Evolutionary conservation across 345 rosid species (phyloP).

Genomic region (Eucalyptus regnans): DNA sequence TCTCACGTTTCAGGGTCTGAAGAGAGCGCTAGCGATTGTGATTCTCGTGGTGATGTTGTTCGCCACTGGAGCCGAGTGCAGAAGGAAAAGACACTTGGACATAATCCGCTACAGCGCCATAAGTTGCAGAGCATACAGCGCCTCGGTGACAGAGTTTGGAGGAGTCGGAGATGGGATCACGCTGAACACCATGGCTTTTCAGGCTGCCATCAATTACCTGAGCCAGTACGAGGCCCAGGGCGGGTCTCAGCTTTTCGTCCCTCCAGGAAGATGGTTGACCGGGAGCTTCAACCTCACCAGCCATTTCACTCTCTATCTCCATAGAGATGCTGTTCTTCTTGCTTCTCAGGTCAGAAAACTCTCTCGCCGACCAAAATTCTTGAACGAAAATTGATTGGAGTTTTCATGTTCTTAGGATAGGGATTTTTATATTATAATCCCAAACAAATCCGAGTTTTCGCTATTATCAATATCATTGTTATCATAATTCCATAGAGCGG

Average conservation of each 20-base stretch:
- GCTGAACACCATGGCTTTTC: slow-evolving; percentile 62
- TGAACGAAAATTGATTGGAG: neutral
- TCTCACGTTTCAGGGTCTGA: neutral
- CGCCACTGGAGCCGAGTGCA: slow-evolving; percentile 18
- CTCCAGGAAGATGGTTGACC: slow-evolving; percentile 85
- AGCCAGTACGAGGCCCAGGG: slow-evolving; percentile 43
- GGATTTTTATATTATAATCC: neutral
- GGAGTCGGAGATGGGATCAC: slow-evolving; percentile 81
- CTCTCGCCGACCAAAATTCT: neutral
- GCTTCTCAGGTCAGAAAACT: slow-evolving; percentile 52
- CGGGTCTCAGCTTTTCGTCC: slow-evolving; percentile 71
- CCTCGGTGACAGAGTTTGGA: slow-evolving; percentile 67
- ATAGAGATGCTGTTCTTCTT: slow-evolving; percentile 67
- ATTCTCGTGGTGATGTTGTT: slow-evolving; percentile 4
- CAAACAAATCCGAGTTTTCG: neutral
- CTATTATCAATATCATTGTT: neutral
- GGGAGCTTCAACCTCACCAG: slow-evolving; percentile 85
- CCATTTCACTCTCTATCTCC: slow-evolving; percentile 76
- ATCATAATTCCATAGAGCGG: neutral
- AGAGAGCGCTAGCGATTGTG: neutral
- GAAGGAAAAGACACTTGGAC: neutral
- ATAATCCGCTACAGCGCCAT: slow-evolving; percentile 33
- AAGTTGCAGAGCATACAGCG: slow-evolving; percentile 64
- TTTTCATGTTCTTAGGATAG: neutral
- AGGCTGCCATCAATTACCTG: slow-evolving; percentile 46